Evolutionary conservation across 805 yeast genomes (phyloP).

Genomic region (Zygotorulaspora chibaensis): DNA sequence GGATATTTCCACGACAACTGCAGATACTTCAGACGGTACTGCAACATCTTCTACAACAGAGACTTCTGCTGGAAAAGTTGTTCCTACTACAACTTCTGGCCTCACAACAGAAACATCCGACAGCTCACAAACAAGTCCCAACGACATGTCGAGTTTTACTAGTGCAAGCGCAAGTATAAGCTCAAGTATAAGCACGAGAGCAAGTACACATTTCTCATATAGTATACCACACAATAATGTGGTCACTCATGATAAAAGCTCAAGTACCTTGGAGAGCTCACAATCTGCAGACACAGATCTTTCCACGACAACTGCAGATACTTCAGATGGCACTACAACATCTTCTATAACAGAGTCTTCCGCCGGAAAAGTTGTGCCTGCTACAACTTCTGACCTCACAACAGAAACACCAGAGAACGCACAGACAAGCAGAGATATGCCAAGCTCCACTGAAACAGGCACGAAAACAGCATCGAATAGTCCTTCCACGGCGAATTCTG

Average conservation of each 20-base stretch:
- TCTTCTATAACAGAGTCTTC: slow-evolving; percentile 4
- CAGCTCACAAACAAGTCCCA: neutral
- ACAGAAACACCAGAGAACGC: neutral
- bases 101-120: slow-evolving; percentile 9
- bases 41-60: slow-evolving; percentile 7
- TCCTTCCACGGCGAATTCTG: too few relatives aligned
- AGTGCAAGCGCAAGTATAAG: too few relatives aligned
- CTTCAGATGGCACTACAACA: neutral
- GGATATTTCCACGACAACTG: neutral
- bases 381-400: slow-evolving; percentile 22
- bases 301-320: neutral
- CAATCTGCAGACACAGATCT: too few relatives aligned
- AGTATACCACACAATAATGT: too few relatives aligned
- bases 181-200: too few relatives aligned
- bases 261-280: too few relatives aligned
- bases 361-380: slow-evolving; percentile 13
- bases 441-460: too few relatives aligned
- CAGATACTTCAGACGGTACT: slow-evolving; percentile 7
- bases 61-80: slow-evolving; percentile 12
- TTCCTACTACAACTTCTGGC: slow-evolving; percentile 16
- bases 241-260: too few relatives aligned
- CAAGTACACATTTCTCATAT: too few relatives aligned
- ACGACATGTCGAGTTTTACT: too few relatives aligned
- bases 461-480: too few relatives aligned
- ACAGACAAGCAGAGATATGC: neutral